Percentiles rank a stretch among this genome's conserved stretches.
phyloP scores from a whole-genome alignment of 768 basidiomycete species.

The Rhizopogon vesiculosus region DNA sequence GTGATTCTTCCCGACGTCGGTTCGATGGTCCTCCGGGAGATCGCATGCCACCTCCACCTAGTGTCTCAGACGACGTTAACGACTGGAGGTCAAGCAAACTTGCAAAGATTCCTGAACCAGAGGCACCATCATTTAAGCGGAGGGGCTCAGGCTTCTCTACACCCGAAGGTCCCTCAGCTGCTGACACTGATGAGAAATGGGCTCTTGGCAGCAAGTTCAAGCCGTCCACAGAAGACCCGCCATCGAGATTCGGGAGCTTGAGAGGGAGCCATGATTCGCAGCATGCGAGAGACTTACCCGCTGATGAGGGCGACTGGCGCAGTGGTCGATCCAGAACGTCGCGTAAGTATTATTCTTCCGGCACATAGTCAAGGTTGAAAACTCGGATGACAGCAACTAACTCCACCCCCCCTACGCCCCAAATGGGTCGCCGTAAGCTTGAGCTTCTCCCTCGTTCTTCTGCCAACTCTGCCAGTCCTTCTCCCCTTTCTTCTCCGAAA shows the following conservation, averaged over 20 bases:
- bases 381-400: conserved; percentile 42
- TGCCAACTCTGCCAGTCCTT: conserved; percentile 59
- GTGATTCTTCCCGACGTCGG: conserved; percentile 62
- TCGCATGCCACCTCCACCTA: conserved; percentile 39
- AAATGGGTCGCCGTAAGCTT: conserved; percentile 72
- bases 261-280: conserved; percentile 52
- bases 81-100: conserved; percentile 70
- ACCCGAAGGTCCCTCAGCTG: conserved; percentile 39
- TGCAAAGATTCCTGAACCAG: conserved; percentile 39
- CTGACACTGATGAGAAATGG: conserved; percentile 82
- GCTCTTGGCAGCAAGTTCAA: conserved; percentile 71
- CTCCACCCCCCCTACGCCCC: conserved; percentile 81
- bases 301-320: conserved; percentile 75
- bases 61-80: conserved; percentile 52
- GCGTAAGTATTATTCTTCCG: conserved; percentile 41
- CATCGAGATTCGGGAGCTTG: conserved; percentile 41
- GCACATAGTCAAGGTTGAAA: conserved; percentile 10
- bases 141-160: conserved; percentile 54
- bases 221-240: conserved; percentile 39
- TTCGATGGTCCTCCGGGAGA: conserved; percentile 50
- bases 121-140: conserved; percentile 44
- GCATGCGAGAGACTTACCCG: conserved; percentile 39
- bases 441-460: conserved; percentile 82
- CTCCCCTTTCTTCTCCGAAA: conserved; percentile 78
- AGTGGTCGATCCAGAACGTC: conserved; percentile 47